Conservation (phyloP, 345 rosid species). For the Aquilaria sinensis region DNA sequence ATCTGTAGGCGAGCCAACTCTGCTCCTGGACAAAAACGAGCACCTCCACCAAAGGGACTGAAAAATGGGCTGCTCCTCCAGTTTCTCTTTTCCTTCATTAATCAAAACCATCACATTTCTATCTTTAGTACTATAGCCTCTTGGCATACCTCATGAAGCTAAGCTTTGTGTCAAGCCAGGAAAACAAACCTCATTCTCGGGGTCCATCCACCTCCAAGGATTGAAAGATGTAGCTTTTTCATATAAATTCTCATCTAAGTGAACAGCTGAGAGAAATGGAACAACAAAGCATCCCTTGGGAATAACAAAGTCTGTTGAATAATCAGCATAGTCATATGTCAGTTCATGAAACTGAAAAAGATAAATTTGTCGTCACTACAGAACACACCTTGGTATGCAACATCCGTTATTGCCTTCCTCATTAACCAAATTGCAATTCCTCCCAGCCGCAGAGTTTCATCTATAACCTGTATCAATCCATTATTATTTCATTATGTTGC, state of each 20-base stretch:
- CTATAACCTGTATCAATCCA: conserved; percentile 47
- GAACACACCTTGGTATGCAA: conserved; percentile 48
- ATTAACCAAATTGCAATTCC: conserved; percentile 92
- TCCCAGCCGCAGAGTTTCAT: conserved; percentile 79
- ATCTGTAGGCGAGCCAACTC: conserved; percentile 89
- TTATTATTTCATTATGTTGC: no score
- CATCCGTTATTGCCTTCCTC: conserved; percentile 85
- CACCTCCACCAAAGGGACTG: conserved; percentile 83
- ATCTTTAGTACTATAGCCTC: neutral
- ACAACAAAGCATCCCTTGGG: conserved; percentile 84
- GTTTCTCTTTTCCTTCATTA: conserved; percentile 65
- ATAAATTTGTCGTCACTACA: neutral
- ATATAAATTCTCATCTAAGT: conserved; percentile 60
- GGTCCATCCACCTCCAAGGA: conserved; percentile 93
- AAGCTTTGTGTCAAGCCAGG: neutral
- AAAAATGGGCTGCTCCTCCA: conserved; percentile 71
- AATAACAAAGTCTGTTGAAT: conserved; percentile 51
- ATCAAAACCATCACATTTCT: neutral
- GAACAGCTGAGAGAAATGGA: conserved; percentile 85
- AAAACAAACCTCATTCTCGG: conserved; percentile 49
- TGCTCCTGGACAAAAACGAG: conserved; percentile 86
- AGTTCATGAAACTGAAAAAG: neutral
- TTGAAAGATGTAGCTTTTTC: conserved; percentile 46
- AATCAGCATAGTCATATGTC: neutral
- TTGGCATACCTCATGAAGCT: no score